Evolutionary conservation across 139 green algal genomes (phyloP).

Genomic region (Gonium pectorale): DNA sequence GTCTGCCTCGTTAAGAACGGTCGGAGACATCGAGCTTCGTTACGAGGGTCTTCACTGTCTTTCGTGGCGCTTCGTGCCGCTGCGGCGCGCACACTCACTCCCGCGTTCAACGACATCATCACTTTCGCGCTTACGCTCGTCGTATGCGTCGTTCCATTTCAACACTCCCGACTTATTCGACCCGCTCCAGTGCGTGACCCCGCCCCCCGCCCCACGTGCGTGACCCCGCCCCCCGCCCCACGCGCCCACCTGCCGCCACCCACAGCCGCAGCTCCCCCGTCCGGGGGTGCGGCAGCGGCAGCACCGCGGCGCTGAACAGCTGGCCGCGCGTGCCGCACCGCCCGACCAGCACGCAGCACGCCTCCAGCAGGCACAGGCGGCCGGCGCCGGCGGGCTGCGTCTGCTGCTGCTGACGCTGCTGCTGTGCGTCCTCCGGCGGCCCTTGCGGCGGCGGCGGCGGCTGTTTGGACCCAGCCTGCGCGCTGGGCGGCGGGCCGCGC

Average conservation of each 20-base stretch:
- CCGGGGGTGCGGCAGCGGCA: neutral
- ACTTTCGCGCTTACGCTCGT: no score
- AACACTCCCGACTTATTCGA: neutral
- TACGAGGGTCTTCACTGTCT: no score
- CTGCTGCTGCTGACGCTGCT: neutral
- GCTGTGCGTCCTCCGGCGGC: neutral
- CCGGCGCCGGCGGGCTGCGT: neutral
- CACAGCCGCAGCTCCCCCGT: neutral
- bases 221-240: neutral
- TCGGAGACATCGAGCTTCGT: no score
- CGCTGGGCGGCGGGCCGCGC: neutral
- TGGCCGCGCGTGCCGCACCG: neutral
- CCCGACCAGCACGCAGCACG: neutral
- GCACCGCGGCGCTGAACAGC: constrained; percentile 21
- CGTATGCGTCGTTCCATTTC: no score
- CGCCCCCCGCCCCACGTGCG: neutral
- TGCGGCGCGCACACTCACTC: no score
- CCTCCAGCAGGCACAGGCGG: neutral
- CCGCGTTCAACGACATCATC: no score
- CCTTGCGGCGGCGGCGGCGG: no score
- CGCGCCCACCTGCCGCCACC: constrained; percentile 21
- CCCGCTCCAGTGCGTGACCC: neutral
- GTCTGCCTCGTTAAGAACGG: no score
- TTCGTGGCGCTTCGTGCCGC: no score
- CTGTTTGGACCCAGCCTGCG: no score